Evolutionary conservation across 1,139 yeast genomes (phyloP).

Genomic region (Suzukiozyma palmioleophila): DNA sequence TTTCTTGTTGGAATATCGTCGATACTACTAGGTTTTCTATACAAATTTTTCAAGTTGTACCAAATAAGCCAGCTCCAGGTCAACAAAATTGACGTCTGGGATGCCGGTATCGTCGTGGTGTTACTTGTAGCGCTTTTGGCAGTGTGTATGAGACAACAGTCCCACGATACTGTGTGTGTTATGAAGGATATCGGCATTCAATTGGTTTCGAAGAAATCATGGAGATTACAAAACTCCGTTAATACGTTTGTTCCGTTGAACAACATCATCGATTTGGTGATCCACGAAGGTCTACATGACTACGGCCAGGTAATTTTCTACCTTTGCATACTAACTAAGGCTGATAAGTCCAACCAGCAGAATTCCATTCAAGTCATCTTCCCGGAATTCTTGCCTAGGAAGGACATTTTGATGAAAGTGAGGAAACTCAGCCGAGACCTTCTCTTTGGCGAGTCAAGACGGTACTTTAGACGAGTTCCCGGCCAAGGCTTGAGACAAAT

Average conservation of each 20-base stretch:
- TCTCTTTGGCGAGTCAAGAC: constrained; percentile 31
- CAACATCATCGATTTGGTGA: constrained; percentile 53
- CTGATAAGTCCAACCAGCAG: constrained; percentile 13
- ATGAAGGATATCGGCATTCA: constrained; percentile 39
- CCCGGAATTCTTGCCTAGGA: constrained; percentile 42
- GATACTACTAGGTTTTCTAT: not conserved
- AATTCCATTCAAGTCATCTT: constrained; percentile 46
- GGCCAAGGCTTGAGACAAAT: constrained; percentile 34
- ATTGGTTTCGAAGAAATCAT: constrained; percentile 21
- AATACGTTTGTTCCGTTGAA: constrained; percentile 48
- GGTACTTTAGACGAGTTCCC: constrained; percentile 42
- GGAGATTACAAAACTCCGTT: constrained; percentile 22
- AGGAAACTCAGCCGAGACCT: constrained; percentile 37
- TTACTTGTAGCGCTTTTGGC: constrained; percentile 3
- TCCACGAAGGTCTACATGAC: constrained; percentile 65
- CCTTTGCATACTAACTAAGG: constrained; percentile 51
- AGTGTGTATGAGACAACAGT: constrained; percentile 19
- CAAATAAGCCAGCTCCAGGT: too few species aligned
- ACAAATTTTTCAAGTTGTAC: too few species aligned
- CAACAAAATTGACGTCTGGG: not conserved
- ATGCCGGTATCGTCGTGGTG: not conserved
- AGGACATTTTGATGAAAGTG: constrained; percentile 37
- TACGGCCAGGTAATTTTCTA: constrained; percentile 59
- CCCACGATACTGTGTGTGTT: constrained; percentile 30
- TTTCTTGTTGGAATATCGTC: not conserved